These are phyloP conservation scores for Gymnopus androsaceus DNA, from an alignment of 1,284 basidiomycete genomes.

Conservation along the genomic window DNA sequence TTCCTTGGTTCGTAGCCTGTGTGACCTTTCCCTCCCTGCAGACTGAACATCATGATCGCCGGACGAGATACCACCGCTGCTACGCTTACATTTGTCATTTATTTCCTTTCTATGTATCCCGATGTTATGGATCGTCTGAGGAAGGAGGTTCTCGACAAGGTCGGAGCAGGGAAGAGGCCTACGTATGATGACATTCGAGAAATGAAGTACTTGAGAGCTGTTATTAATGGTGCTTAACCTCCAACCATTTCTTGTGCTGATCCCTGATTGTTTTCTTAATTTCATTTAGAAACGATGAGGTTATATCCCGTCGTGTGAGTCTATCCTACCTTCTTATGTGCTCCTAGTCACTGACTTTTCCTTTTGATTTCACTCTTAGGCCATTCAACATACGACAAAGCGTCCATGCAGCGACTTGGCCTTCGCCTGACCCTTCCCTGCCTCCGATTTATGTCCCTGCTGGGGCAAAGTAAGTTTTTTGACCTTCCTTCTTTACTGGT, in stretches of 20 bases:
- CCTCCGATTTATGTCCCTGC: slow-evolving; percentile 36
- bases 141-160: slow-evolving; percentile 50
- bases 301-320: slow-evolving; percentile 32
- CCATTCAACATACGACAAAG: slow-evolving; percentile 31
- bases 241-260: no score
- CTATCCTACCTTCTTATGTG: no score
- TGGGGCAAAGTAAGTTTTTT: slow-evolving; percentile 26
- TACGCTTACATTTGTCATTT: slow-evolving; percentile 53
- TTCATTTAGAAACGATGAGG: slow-evolving; percentile 27
- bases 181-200: slow-evolving; percentile 55
- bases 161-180: slow-evolving; percentile 48
- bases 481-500: not conserved
- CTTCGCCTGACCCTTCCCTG: slow-evolving; percentile 29
- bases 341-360: not conserved
- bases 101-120: slow-evolving; percentile 56
- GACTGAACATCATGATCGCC: slow-evolving; percentile 48
- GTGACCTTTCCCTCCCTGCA: slow-evolving; percentile 22
- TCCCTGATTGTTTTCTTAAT: no score
- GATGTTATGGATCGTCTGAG: slow-evolving; percentile 47
- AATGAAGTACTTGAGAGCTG: slow-evolving; percentile 60
- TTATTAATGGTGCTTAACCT: slow-evolving; percentile 58
- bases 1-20: slow-evolving; percentile 8
- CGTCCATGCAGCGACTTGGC: slow-evolving; percentile 28
- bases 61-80: slow-evolving; percentile 53
- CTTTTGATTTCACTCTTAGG: slow-evolving; percentile 15